Percentiles rank a stretch among this genome's conserved stretches.
Conservation (phyloP, 1,284 basidiomycete genomes). For the Exobasidium rhododendri region DNA sequence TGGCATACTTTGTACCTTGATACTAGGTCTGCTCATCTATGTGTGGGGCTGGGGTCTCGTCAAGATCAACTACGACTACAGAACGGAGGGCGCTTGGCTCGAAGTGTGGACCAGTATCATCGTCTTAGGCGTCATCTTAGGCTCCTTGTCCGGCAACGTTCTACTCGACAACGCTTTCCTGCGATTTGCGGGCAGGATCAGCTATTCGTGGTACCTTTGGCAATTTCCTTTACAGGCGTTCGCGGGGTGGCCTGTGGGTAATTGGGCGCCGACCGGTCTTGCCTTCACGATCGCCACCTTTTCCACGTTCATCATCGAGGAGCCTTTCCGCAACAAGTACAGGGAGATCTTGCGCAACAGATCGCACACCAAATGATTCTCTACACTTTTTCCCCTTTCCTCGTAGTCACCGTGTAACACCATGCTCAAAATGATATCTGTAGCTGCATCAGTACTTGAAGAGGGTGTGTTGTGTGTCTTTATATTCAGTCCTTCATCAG, state of each 20-base stretch:
- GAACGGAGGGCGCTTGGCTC: background rate
- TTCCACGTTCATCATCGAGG: background rate
- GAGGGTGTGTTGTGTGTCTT: too few relatives aligned
- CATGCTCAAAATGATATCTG: too few relatives aligned
- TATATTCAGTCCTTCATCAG: too few relatives aligned
- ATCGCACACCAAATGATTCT: too few relatives aligned
- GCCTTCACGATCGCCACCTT: background rate
- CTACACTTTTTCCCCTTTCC: too few relatives aligned
- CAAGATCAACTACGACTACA: background rate
- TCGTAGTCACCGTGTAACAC: too few relatives aligned
- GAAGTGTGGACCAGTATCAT: background rate
- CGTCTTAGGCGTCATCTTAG: background rate
- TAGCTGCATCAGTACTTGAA: too few relatives aligned
- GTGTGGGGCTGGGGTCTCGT: background rate
- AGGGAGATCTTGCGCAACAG: too few relatives aligned
- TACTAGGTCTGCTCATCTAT: background rate
- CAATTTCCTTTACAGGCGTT: background rate
- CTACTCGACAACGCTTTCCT: background rate
- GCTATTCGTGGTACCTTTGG: background rate
- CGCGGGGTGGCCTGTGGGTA: background rate
- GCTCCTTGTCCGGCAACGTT: background rate
- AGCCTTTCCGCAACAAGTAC: background rate
- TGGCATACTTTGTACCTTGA: background rate
- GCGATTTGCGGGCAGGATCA: background rate
- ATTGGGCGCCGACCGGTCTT: background rate